Evolutionary conservation across 345 rosid genomes (phyloP), one percentile per base, ranked within the genome.

Genomic region (Syzygium oleosum): DNA sequence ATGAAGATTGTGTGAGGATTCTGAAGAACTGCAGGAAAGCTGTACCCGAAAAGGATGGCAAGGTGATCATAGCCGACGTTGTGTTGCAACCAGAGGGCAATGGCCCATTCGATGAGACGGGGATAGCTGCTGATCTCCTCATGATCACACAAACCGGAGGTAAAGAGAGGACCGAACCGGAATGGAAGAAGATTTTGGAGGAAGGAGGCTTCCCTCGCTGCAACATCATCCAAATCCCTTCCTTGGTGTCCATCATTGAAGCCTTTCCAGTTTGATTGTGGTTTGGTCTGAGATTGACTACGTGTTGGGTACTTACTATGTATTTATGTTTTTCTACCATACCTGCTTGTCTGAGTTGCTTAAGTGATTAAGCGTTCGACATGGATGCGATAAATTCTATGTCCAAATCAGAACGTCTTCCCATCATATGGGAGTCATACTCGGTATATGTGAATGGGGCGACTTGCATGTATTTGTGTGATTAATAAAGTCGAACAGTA

Each of bases 181-280:
- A 92, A 85, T 91, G 92, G 92, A 90, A 88, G 78, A 88, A 90
- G 46, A 3, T 91, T 61, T 73, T 92, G 22, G 86, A 52, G 87
- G 89, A 88, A 55, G 92, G 89, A 31, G 92, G 92, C 19, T 91
- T 89, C 58, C 92, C 80, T 68, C 89, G 87, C 9, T 91, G 65
- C 89, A 88, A 73, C 19, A 87, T 92, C 77, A 88, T 89, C 86
- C 86, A 85, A 16, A 87, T 88, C 51, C 87, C 87, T 13, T 58
- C 88, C 31, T 84, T 88, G 41, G 86, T 85, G 3, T 90, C 87
- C 38, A 87, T 91, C 25, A 87, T 92, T 7, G 92, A 85, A 87
- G 91, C 91, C 55, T 86, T 55, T 23, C 90, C 88, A 13, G 19
- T 8, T 7, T 63, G 21, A 63, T 7, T 63, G 41, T 63, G 77